Conservation (phyloP, 768 basidiomycete species). For the Lentinula guzmanii region DNA sequence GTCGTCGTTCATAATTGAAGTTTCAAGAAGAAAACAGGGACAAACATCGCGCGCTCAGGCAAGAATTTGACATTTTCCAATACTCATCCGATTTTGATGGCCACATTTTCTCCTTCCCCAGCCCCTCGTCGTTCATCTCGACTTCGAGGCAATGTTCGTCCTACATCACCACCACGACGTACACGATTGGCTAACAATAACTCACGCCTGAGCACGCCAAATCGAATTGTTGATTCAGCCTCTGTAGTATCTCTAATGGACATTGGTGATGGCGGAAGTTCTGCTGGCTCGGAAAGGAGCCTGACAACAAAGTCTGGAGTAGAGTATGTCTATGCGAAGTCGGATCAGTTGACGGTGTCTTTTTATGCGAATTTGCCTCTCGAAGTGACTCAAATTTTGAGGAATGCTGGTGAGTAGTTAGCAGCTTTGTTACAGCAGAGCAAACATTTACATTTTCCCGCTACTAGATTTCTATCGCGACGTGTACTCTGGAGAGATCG, state of each 20-base stretch:
- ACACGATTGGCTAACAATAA: conserved; percentile 21
- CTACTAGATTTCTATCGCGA: conserved; percentile 60
- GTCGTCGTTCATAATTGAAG: not conserved
- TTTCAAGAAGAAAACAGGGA: not conserved
- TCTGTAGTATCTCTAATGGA: conserved; percentile 59
- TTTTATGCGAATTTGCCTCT: conserved; percentile 68
- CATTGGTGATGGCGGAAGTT: conserved; percentile 45
- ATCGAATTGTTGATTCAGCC: conserved; percentile 27
- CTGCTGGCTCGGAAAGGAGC: conserved; percentile 29
- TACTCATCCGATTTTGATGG: conserved; percentile 29
- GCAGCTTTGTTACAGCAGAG: no score
- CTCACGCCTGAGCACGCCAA: conserved; percentile 40
- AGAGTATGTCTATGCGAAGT: conserved; percentile 61
- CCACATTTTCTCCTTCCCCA: conserved; percentile 58
- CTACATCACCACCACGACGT: conserved; percentile 21
- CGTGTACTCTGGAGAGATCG: conserved; percentile 64
- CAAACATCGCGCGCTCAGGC: not conserved
- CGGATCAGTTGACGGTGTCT: conserved; percentile 59
- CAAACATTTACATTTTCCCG: no score
- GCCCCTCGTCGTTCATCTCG: conserved; percentile 50
- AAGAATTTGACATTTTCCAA: not conserved
- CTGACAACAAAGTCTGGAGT: conserved; percentile 26
- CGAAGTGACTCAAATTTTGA: conserved; percentile 69
- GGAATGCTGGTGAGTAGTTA: conserved; percentile 51
- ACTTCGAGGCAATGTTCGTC: conserved; percentile 17